These are phyloP conservation scores for Penicillium sp. DNA, from an alignment of 2,329 filamentous ascomycete species.

Conservation along the genomic window DNA sequence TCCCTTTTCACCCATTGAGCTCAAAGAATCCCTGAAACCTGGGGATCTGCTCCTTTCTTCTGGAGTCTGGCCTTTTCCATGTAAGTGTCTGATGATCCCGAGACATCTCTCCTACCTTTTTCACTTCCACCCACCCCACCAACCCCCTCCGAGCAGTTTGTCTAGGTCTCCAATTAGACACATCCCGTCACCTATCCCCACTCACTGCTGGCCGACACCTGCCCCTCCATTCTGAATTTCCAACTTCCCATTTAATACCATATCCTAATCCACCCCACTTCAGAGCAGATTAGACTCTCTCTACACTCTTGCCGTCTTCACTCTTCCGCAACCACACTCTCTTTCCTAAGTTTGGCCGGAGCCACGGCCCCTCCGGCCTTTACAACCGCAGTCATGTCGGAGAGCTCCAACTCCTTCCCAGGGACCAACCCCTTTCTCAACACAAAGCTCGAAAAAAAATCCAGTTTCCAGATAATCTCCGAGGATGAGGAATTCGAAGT, in stretches of 20 bases:
- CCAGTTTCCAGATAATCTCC: slow-evolving; percentile 59
- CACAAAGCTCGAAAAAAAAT: slow-evolving; percentile 56
- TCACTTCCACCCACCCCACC: neutral
- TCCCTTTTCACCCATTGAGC: neutral
- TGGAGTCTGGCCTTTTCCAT: neutral
- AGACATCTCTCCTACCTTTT: neutral
- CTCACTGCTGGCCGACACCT: slow-evolving; percentile 9
- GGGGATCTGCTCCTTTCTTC: slow-evolving; percentile 1
- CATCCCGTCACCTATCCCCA: slow-evolving; percentile 21
- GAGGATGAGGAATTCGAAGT: slow-evolving; percentile 83
- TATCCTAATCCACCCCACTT: neutral
- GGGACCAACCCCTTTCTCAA: slow-evolving; percentile 78
- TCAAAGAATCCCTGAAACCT: slow-evolving; percentile 3
- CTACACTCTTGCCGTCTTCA: slow-evolving; percentile 25
- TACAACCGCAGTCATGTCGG: slow-evolving; percentile 56
- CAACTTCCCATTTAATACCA: neutral
- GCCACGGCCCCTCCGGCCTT: slow-evolving; percentile 27
- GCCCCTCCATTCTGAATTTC: slow-evolving; percentile 8
- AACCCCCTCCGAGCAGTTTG: neutral
- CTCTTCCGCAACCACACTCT: slow-evolving; percentile 54
- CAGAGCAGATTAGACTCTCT: neutral
- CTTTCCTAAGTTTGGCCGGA: slow-evolving; percentile 28
- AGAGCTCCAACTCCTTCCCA: slow-evolving; percentile 60
- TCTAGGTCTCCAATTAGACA: slow-evolving; percentile 23
- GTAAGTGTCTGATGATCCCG: neutral